Conservation (phyloP, 805 yeast species). For the Saccharomycodes ludwigii region DNA sequence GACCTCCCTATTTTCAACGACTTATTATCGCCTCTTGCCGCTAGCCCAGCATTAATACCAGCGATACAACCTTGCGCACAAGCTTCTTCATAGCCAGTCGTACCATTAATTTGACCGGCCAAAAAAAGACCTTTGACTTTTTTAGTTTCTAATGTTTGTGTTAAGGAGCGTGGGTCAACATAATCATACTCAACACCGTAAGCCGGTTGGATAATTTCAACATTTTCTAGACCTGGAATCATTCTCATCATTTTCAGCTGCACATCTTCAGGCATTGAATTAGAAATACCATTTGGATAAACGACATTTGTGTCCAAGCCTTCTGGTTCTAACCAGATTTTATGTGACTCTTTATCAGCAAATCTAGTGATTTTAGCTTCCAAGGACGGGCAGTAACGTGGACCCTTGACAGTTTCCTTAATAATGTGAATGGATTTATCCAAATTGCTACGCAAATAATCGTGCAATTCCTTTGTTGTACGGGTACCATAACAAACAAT, state of each 20-base stretch:
- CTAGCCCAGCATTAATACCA: constrained; percentile 85
- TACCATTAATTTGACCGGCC: constrained; percentile 98
- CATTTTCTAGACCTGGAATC: constrained; percentile 84
- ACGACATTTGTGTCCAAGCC: constrained; percentile 79
- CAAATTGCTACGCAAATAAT: constrained; percentile 53
- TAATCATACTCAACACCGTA: constrained; percentile 99
- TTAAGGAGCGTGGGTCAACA: constrained; percentile 83
- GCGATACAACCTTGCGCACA: constrained; percentile 95
- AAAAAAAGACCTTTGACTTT: constrained; percentile 62
- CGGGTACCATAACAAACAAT: constrained; percentile 63
- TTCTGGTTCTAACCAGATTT: constrained; percentile 94
- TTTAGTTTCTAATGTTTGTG: constrained; percentile 70
- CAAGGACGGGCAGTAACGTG: constrained; percentile 93
- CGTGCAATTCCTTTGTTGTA: constrained; percentile 68
- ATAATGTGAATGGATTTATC: constrained; percentile 74
- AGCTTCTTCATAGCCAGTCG: constrained; percentile 98
- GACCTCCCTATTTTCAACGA: constrained; percentile 53
- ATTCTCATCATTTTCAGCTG: constrained; percentile 62
- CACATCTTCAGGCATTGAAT: constrained; percentile 91
- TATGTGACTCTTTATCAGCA: constrained; percentile 61
- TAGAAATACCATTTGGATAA: constrained; percentile 93
- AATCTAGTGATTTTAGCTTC: constrained; percentile 82
- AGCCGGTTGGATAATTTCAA: constrained; percentile 84
- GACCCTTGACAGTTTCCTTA: constrained; percentile 88
- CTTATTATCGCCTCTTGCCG: constrained; percentile 23